A percentile compares a stretch with the other conserved stretches of the same genome.
Evolutionary conservation across 163 green algal species (phyloP).

Genomic region (Prototheca stagnorum): DNA sequence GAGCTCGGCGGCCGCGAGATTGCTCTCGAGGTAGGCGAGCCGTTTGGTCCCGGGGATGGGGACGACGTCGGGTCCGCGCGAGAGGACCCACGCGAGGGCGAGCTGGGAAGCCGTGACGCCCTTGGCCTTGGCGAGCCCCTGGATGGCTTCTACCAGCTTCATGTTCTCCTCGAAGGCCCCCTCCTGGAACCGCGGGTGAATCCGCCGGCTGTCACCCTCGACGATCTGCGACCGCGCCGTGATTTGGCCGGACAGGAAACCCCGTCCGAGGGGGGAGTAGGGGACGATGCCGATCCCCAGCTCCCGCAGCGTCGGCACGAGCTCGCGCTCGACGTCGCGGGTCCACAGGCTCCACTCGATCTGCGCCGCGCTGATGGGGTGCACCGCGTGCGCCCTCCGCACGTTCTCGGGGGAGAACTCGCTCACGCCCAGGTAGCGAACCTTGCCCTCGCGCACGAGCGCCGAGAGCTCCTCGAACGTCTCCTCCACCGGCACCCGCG

Average conservation of each 20-base stretch:
- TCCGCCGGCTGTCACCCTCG: slow-evolving; percentile 8
- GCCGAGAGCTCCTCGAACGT: slow-evolving; percentile 24
- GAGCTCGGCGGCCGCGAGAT: slow-evolving; percentile 13
- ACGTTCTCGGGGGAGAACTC: slow-evolving; percentile 33
- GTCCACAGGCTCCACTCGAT: slow-evolving; percentile 52
- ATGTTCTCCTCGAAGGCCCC: slow-evolving; percentile 35
- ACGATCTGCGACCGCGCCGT: slow-evolving; percentile 6
- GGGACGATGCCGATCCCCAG: slow-evolving; percentile 51
- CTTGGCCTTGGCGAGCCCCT: slow-evolving; percentile 27
- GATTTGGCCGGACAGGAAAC: slow-evolving; percentile 37
- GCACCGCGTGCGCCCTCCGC: slow-evolving; percentile 29
- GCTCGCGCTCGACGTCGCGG: slow-evolving; percentile 32
- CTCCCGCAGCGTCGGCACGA: slow-evolving; percentile 38
- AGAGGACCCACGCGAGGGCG: slow-evolving; percentile 47
- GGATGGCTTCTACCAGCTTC: slow-evolving; percentile 26
- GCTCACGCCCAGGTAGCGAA: slow-evolving; percentile 39
- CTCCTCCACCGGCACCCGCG: slow-evolving; percentile 29
- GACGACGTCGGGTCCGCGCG: slow-evolving; percentile 38
- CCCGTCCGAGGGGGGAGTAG: slow-evolving; percentile 38
- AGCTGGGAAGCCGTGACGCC: slow-evolving; percentile 36
- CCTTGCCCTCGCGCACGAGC: slow-evolving; percentile 43
- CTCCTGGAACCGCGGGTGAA: slow-evolving; percentile 11
- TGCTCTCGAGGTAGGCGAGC: slow-evolving; percentile 26
- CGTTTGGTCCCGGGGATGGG: slow-evolving; percentile 34
- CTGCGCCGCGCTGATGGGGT: slow-evolving; percentile 43